Conservation (phyloP, 192 early-diverging fungal genomes). For the Backusella circina region DNA sequence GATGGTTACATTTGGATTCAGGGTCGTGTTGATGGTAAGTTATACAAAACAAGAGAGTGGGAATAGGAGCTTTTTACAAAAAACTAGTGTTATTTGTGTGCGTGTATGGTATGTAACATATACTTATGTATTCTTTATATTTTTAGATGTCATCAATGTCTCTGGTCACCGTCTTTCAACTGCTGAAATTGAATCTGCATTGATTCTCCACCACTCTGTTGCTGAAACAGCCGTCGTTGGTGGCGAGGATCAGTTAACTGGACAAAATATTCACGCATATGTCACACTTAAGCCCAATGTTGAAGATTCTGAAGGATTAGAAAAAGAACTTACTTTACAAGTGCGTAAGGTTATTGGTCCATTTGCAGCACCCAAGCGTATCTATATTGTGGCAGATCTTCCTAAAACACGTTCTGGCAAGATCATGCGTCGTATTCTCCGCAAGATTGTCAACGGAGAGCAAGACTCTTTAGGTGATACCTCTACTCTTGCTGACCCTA, state of each 20-base stretch:
- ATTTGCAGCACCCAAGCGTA: slow-evolving; percentile 85
- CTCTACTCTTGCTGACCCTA: slow-evolving; percentile 81
- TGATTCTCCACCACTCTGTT: slow-evolving; percentile 73
- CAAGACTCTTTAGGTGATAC: slow-evolving; percentile 83
- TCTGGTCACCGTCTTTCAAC: slow-evolving; percentile 90
- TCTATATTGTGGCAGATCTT: slow-evolving; percentile 81
- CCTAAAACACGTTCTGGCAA: slow-evolving; percentile 97
- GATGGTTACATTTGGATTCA: slow-evolving; percentile 97
- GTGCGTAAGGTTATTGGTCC: slow-evolving; percentile 89
- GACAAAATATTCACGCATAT: slow-evolving; percentile 86
- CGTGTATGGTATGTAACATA: too few species aligned
- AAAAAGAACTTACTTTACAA: slow-evolving; percentile 62
- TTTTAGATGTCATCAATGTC: slow-evolving; percentile 97
- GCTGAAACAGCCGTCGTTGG: slow-evolving; percentile 92
- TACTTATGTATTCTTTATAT: too few species aligned
- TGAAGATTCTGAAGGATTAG: slow-evolving; percentile 41
- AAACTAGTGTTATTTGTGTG: too few species aligned
- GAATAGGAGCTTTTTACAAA: too few species aligned
- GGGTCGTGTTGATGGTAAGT: slow-evolving; percentile 78
- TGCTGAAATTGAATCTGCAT: slow-evolving; percentile 90
- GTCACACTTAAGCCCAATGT: slow-evolving; percentile 69
- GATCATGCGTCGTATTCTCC: slow-evolving; percentile 92
- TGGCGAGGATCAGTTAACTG: slow-evolving; percentile 81
- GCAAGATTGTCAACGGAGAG: slow-evolving; percentile 88
- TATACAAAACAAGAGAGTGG: too few species aligned